These are phyloP conservation scores for Solanum hybrid DNA, from an alignment of 305 asterid species.

Conservation along the genomic window DNA sequence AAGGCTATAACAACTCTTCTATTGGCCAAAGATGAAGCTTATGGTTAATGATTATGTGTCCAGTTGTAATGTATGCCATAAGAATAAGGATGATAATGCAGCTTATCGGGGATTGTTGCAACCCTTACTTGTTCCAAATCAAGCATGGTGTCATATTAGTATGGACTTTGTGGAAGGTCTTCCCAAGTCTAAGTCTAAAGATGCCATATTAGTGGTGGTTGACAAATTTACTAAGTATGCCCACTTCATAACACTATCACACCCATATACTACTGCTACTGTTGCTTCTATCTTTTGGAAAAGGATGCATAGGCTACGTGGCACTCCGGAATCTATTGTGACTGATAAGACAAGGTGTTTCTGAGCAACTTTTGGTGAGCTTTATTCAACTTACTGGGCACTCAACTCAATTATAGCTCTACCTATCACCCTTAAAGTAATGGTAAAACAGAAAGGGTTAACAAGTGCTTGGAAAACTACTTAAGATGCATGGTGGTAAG, in stretches of 20 bases:
- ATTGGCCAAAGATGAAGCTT: too few species aligned
- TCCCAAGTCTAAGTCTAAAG: not conserved
- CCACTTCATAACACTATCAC: not conserved
- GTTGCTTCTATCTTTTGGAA: not conserved
- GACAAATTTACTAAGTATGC: not conserved
- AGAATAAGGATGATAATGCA: not conserved
- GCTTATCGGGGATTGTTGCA: not conserved
- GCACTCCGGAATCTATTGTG: not conserved
- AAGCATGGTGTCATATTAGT: not conserved
- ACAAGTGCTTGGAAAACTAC: not conserved
- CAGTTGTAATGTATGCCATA: not conserved
- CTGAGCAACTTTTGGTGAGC: not conserved
- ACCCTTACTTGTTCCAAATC: not conserved
- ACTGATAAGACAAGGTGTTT: not conserved
- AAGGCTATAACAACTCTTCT: too few species aligned
- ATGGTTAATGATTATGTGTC: not conserved
- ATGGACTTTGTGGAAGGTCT: not conserved
- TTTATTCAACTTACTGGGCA: not conserved
- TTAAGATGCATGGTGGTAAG: not conserved
- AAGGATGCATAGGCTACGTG: not conserved
- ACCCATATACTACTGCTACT: not conserved
- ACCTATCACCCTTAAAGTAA: not conserved
- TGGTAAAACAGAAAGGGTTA: not conserved
- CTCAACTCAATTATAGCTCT: not conserved
- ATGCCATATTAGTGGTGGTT: not conserved